Evolutionary conservation across 2,329 filamentous ascomycete genomes (phyloP).

Genomic region (Pseudocercospora fuligena): DNA sequence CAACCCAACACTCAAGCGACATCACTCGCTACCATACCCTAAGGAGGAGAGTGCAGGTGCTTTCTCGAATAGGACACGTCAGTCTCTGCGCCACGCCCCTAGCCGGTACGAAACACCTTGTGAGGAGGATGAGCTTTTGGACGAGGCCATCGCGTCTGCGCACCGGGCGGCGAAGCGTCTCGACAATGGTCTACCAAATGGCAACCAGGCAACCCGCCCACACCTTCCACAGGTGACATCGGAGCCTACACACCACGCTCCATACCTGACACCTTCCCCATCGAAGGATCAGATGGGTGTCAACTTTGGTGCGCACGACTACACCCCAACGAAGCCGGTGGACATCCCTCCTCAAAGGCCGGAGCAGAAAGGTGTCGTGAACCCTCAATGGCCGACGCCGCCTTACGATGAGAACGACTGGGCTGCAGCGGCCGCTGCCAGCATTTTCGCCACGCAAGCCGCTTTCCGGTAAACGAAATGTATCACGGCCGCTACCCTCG

Average conservation of each 20-base stretch:
- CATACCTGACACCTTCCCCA: slow-evolving; percentile 72
- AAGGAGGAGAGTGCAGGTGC: slow-evolving; percentile 56
- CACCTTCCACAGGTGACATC: slow-evolving; percentile 66
- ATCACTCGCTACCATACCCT: slow-evolving; percentile 52
- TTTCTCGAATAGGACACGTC: slow-evolving; percentile 77
- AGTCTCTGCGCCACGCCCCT: slow-evolving; percentile 73
- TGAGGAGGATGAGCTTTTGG: slow-evolving; percentile 93
- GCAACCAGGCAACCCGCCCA: slow-evolving; percentile 45
- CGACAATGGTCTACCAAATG: slow-evolving; percentile 51
- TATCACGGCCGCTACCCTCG: slow-evolving; percentile 13
- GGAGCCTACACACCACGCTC: slow-evolving; percentile 60
- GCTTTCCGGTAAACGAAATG: slow-evolving; percentile 36
- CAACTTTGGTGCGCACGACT: slow-evolving; percentile 69
- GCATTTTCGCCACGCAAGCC: slow-evolving; percentile 76
- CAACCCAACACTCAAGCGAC: slow-evolving; percentile 54
- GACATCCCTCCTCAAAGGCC: slow-evolving; percentile 66
- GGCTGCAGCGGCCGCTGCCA: slow-evolving; percentile 80
- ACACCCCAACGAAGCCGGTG: slow-evolving; percentile 71
- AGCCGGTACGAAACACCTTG: slow-evolving; percentile 92
- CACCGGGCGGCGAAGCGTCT: slow-evolving; percentile 75
- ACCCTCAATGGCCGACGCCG: slow-evolving; percentile 88
- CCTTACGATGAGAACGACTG: slow-evolving; percentile 94
- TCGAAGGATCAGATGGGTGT: slow-evolving; percentile 82
- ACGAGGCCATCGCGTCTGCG: slow-evolving; percentile 82
- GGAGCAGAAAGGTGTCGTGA: slow-evolving; percentile 53